phyloP scores from a whole-genome alignment of 805 yeast genomes.

The Yamadazyma sp. region DNA sequence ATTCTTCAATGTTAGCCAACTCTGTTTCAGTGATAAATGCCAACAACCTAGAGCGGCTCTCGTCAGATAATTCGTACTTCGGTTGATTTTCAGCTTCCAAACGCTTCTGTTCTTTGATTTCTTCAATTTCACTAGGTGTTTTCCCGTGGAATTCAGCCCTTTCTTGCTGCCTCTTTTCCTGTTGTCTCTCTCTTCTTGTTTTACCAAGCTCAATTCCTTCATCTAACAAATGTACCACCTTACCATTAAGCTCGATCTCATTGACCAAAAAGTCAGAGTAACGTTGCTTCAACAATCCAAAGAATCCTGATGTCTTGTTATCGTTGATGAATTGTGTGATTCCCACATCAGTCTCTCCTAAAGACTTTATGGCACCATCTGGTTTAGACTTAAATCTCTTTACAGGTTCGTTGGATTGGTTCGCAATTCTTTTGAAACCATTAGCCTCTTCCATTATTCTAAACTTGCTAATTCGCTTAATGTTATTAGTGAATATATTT shows the following conservation, averaged over 20 bases:
- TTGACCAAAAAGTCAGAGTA: slow-evolving; percentile 93
- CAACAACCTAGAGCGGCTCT: slow-evolving; percentile 47
- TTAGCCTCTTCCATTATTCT: slow-evolving; percentile 1
- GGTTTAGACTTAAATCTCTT: slow-evolving; percentile 1
- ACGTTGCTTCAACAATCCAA: slow-evolving; percentile 80
- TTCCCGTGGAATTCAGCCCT: slow-evolving; percentile 31
- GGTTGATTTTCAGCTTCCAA: slow-evolving; percentile 24
- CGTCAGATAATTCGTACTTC: slow-evolving; percentile 46
- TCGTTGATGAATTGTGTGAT: slow-evolving; percentile 67
- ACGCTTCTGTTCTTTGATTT: slow-evolving; percentile 20
- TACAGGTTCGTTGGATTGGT: background rate
- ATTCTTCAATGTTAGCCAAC: slow-evolving; percentile 52
- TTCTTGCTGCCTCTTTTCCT: slow-evolving; percentile 43
- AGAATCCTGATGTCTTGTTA: slow-evolving; percentile 54
- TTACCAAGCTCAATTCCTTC: slow-evolving; percentile 58
- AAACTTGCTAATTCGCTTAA: background rate
- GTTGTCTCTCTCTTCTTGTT: slow-evolving; percentile 48
- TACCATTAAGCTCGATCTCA: slow-evolving; percentile 69
- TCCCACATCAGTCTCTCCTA: slow-evolving; percentile 67
- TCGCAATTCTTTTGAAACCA: slow-evolving; percentile 3
- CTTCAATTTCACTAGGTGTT: slow-evolving; percentile 33
- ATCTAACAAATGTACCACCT: slow-evolving; percentile 74
- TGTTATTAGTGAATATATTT: slow-evolving; percentile 10
- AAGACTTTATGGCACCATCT: slow-evolving; percentile 2
- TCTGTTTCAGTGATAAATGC: slow-evolving; percentile 61